Conservation (phyloP, 306 rosid species). For the Dalbergia oliveri region DNA sequence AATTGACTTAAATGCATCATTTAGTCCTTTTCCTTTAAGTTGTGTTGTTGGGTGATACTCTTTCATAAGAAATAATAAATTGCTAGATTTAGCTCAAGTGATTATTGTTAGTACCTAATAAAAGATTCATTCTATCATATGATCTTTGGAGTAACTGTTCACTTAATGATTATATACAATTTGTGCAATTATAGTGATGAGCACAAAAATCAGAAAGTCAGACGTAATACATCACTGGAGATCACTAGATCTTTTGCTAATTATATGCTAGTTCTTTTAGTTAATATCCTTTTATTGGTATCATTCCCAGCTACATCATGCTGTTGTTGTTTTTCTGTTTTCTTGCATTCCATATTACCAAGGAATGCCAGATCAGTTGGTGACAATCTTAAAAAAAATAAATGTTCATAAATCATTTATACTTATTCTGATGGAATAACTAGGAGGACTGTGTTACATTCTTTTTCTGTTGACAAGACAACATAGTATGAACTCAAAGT, state of each 20-base stretch:
- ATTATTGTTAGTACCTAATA: neutral
- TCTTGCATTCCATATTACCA: neutral
- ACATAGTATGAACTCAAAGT: neutral
- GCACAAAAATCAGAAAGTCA: neutral
- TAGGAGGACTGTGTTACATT: neutral
- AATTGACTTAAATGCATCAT: slow-evolving; percentile 4
- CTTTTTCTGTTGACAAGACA: neutral
- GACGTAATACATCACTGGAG: too few relatives aligned
- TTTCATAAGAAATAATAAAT: neutral
- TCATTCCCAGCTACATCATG: neutral
- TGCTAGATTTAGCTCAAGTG: slow-evolving; percentile 14
- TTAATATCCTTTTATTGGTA: neutral
- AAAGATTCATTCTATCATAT: neutral
- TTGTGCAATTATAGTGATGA: neutral
- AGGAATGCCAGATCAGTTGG: neutral
- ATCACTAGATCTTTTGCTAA: neutral
- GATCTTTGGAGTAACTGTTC: neutral
- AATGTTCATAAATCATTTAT: too few relatives aligned
- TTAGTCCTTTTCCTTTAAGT: slow-evolving; percentile 2
- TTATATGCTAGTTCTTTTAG: neutral
- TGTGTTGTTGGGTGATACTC: neutral
- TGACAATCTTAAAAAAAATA: neutral
- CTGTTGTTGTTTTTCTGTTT: neutral
- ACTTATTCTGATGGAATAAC: too few relatives aligned
- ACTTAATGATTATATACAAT: neutral